phyloP scores from a whole-genome alignment of 2,329 filamentous ascomycete genomes.

The Clonostachys chloroleuca region DNA sequence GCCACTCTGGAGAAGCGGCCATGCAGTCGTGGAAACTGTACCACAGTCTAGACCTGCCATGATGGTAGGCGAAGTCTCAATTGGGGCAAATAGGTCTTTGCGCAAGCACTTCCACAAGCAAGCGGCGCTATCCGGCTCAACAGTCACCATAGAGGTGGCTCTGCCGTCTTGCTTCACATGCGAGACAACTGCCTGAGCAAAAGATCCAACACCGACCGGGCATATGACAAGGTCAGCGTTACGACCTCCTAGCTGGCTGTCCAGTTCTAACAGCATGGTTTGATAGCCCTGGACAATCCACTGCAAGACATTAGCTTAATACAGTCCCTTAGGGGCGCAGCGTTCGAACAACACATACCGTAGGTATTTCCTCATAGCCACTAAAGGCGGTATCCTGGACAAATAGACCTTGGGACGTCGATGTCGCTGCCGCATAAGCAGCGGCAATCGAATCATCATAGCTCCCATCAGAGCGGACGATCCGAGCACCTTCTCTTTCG shows the following conservation, averaged over 20 bases:
- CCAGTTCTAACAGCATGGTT: slow-evolving; percentile 67
- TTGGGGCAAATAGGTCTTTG: slow-evolving; percentile 37
- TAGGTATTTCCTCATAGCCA: slow-evolving; percentile 61
- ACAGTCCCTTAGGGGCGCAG: background rate
- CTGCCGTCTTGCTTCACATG: slow-evolving; percentile 51
- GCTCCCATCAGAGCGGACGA: slow-evolving; percentile 48
- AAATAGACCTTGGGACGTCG: slow-evolving; percentile 39
- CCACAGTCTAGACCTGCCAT: slow-evolving; percentile 75
- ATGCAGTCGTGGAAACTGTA: slow-evolving; percentile 61
- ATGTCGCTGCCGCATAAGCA: slow-evolving; percentile 36
- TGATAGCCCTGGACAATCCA: slow-evolving; percentile 78
- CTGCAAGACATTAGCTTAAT: slow-evolving; percentile 12
- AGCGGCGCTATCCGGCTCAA: slow-evolving; percentile 64
- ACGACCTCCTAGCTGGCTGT: slow-evolving; percentile 46
- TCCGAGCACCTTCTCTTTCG: slow-evolving; percentile 54
- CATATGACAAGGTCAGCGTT: slow-evolving; percentile 47
- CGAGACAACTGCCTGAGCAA: slow-evolving; percentile 63
- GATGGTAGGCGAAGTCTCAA: slow-evolving; percentile 58
- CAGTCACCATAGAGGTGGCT: slow-evolving; percentile 46
- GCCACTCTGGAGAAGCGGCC: slow-evolving; percentile 51
- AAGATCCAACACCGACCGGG: slow-evolving; percentile 69
- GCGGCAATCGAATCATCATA: slow-evolving; percentile 61
- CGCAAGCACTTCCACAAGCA: slow-evolving; percentile 51
- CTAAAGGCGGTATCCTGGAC: slow-evolving; percentile 67
- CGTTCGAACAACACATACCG: slow-evolving; percentile 24